phyloP scores from a whole-genome alignment of 257 asterid genomes.

The Coffea canephora region DNA sequence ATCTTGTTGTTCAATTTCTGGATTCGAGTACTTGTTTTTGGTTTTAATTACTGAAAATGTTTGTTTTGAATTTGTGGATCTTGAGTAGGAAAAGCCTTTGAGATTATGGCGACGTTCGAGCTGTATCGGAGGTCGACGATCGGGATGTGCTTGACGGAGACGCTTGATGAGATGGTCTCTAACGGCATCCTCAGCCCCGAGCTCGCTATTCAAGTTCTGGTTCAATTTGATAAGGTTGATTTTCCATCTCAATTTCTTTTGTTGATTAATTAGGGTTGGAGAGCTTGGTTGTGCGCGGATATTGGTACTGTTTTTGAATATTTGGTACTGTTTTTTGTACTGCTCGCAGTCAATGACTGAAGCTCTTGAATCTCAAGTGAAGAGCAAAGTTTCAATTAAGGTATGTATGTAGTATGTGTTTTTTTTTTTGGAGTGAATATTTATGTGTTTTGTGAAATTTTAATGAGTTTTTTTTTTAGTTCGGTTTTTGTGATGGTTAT shows the following conservation, averaged over 20 bases:
- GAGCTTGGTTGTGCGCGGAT: background rate
- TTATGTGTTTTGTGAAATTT: background rate
- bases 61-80: slow-evolving; percentile 16
- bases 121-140: slow-evolving; percentile 83
- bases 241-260: background rate
- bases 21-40: background rate
- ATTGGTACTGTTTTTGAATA: slow-evolving; percentile 3
- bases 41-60: background rate
- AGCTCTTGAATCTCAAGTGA: slow-evolving; percentile 76
- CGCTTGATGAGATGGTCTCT: slow-evolving; percentile 87
- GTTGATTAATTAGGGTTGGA: background rate
- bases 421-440: background rate
- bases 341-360: slow-evolving; percentile 76
- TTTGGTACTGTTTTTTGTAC: slow-evolving; percentile 5
- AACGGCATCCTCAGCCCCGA: slow-evolving; percentile 76
- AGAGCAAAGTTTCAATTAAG: slow-evolving; percentile 74
- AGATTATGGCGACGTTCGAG: slow-evolving; percentile 84
- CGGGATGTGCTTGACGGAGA: slow-evolving; percentile 87
- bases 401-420: slow-evolving; percentile 21
- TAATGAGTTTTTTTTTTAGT: too few relatives aligned
- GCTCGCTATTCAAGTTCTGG: slow-evolving; percentile 85
- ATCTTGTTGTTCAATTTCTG: background rate
- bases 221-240: slow-evolving; percentile 92
- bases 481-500: too few relatives aligned
- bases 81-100: slow-evolving; percentile 27